phyloP scores from a whole-genome alignment of 345 rosid species.

The Gossypium arboreum region DNA sequence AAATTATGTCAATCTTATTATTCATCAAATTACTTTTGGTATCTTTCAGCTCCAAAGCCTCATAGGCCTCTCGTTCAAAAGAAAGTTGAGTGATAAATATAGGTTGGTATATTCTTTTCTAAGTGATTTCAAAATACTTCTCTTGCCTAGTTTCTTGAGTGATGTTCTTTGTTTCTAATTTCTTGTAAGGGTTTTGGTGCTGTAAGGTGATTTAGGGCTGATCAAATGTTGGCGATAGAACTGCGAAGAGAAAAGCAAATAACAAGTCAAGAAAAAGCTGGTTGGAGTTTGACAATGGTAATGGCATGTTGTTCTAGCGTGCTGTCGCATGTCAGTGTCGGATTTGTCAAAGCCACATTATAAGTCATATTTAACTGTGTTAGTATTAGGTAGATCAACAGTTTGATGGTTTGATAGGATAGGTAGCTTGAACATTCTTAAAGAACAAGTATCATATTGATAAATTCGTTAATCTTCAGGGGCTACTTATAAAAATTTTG shows the following conservation, averaged over 20 bases:
- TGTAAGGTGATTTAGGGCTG: not conserved
- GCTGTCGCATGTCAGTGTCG: too few species aligned
- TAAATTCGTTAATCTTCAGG: too few species aligned
- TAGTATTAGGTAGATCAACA: too few species aligned
- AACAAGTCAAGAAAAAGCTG: not conserved
- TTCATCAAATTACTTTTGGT: not conserved
- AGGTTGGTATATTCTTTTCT: not conserved
- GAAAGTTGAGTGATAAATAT: conserved; percentile 15
- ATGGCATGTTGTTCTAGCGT: too few species aligned
- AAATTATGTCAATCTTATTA: not conserved
- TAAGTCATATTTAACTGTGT: too few species aligned
- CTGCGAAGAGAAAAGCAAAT: not conserved
- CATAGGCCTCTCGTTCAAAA: conserved; percentile 38
- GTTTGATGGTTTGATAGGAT: too few species aligned
- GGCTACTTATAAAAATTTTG: too few species aligned
- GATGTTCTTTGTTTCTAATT: not conserved
- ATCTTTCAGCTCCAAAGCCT: conserved; percentile 44
- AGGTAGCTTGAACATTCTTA: too few species aligned
- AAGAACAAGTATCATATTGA: too few species aligned
- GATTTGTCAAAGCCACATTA: too few species aligned
- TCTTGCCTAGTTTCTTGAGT: not conserved
- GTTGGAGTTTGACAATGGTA: too few species aligned
- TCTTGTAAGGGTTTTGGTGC: not conserved
- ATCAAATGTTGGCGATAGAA: not conserved
- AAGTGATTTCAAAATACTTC: not conserved